Conservation (phyloP, 2,329 filamentous ascomycete genomes). For the Hypomyces perniciosus region DNA sequence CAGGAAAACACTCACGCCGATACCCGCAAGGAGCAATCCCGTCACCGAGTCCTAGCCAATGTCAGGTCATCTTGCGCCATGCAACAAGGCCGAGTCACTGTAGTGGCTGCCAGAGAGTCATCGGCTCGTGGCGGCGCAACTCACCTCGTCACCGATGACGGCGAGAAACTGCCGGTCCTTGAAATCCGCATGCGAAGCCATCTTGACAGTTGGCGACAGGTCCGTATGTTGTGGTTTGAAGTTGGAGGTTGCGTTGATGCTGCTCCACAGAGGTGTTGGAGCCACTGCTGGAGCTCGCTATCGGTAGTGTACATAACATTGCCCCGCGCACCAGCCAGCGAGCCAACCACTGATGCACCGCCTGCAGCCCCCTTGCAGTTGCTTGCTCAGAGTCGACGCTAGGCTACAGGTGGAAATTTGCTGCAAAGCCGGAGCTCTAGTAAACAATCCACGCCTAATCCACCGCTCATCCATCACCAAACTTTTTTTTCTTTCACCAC, state of each 20-base stretch:
- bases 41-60: constrained; percentile 80
- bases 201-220: constrained; percentile 21
- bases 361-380: constrained; percentile 4
- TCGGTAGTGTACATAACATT: not conserved
- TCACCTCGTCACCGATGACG: constrained; percentile 93
- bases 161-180: constrained; percentile 93
- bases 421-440: not conserved
- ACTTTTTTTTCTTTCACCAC: not conserved
- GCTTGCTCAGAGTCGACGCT: not conserved
- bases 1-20: constrained; percentile 60
- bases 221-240: not conserved
- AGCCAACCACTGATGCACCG: not conserved
- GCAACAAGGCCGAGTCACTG: too few species aligned
- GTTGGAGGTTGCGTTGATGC: not conserved
- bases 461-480: not conserved
- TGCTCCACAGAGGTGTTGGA: not conserved
- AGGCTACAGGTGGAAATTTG: constrained; percentile 5
- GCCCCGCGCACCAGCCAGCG: not conserved
- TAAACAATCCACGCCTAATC: constrained; percentile 11
- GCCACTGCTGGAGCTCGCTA: not conserved
- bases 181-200: constrained; percentile 52
- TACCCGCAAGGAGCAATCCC: constrained; percentile 86
- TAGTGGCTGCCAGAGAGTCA: not conserved
- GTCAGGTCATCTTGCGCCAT: constrained; percentile 20
- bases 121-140: constrained; percentile 8